Base-by-base conservation (phyloP, 2,329 filamentous ascomycete genomes). In the Tolypocladium amazonense region DNA sequence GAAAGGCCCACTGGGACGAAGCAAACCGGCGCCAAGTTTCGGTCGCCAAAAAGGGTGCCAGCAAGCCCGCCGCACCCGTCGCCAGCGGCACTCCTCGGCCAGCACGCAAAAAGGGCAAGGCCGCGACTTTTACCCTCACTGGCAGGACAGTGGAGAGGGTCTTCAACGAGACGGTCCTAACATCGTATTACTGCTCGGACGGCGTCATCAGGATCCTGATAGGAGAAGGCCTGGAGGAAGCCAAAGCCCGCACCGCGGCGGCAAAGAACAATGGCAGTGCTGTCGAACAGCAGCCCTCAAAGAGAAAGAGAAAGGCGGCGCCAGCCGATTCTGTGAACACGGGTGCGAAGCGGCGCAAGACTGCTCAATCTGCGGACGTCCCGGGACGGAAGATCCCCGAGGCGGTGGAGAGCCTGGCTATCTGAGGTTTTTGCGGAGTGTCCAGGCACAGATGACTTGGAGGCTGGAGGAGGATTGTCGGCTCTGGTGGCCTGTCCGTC, bases 131-230 rank as follows among this genome's bases (percentile, higher is more conserved):
- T 30, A 45, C 23, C 12, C 59, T 60, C 30, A 57, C 59, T 11
- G 59, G 59, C 20, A 23, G n/a, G 18, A 54, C 37, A 3, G 37
- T 45, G 4, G 35, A 38, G 25, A 38, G 58, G 18, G 18, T 27
- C 9, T 57, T 37, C 27, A 33, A 54, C 37, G 56, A 47, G 11
- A 23, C 37, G 3, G 23, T 20, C 14, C 25, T 50, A 6, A 57
- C 37, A 6, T 60, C 59, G 4, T 57, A 57, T 14, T 50, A 47
- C 18, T 60, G 59, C 38, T 60, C 59, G 5, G 59, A 60, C n/a
- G 59, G 59, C 18, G 23, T 55, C 37, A 45, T 39, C 23, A 37
- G 59, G 4, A 57, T 60, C 20, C 15, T 60, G 25, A 20, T 50
- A 27, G 59, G 27, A 4, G 37, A 57, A 18, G 20, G 5, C 14